These are phyloP conservation scores for Penicillium sp. DNA, from an alignment of 2,329 filamentous ascomycete genomes.

Conservation along the genomic window DNA sequence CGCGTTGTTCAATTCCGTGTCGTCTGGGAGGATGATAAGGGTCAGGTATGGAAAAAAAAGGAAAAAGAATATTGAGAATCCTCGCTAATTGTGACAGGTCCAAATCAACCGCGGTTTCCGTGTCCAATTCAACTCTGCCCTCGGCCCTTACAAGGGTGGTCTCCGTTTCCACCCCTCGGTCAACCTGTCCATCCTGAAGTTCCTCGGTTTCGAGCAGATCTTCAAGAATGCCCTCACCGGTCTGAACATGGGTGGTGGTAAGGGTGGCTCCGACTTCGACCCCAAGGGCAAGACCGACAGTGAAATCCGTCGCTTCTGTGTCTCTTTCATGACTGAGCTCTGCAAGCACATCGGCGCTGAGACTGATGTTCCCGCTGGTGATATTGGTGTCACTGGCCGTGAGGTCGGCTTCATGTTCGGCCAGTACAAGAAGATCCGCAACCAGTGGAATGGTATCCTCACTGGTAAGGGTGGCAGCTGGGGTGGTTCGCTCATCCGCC, in stretches of 20 bases:
- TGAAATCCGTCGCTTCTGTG: slow-evolving; percentile 97
- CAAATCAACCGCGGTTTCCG: slow-evolving; percentile 94
- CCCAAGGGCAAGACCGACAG: slow-evolving; percentile 97
- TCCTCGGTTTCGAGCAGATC: slow-evolving; percentile 97
- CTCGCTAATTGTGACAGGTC: slow-evolving; percentile 45
- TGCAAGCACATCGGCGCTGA: slow-evolving; percentile 93
- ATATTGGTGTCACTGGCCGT: slow-evolving; percentile 87
- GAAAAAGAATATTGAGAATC: slow-evolving; percentile 4
- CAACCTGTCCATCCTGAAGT: slow-evolving; percentile 73
- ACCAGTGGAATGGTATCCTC: slow-evolving; percentile 91
- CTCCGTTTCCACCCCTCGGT: slow-evolving; percentile 78
- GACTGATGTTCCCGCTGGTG: slow-evolving; percentile 92
- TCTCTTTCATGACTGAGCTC: slow-evolving; percentile 91
- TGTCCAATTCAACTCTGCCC: slow-evolving; percentile 96
- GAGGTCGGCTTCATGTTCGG: slow-evolving; percentile 96
- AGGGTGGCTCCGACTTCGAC: slow-evolving; percentile 97
- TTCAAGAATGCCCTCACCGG: slow-evolving; percentile 99
- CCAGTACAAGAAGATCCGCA: slow-evolving; percentile 79
- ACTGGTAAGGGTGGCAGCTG: slow-evolving; percentile 91
- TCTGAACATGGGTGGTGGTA: slow-evolving; percentile 91
- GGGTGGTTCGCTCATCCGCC: slow-evolving; percentile 90
- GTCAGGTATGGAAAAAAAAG: slow-evolving; percentile 48
- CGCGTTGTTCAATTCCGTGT: slow-evolving; percentile 96
- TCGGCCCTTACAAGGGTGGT: slow-evolving; percentile 97
- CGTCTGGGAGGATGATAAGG: slow-evolving; percentile 92